Base-by-base conservation (phyloP, 2,329 filamentous ascomycete species). In the Neophaeococcomyces mojaviensis region DNA sequence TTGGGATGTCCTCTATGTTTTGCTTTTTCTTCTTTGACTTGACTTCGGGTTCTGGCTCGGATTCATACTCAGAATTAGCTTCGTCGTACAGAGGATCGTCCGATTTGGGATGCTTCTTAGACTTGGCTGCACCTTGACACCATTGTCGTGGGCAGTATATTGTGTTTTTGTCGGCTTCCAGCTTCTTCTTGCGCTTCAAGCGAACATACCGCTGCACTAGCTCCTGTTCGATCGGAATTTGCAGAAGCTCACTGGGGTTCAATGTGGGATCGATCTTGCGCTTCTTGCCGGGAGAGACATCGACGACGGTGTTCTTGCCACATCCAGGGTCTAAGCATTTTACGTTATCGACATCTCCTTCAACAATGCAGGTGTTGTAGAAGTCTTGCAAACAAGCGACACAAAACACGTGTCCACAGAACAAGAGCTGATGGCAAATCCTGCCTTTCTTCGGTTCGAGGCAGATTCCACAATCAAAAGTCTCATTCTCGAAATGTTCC, bases 321-420 rank as follows among this genome's bases (percentile, higher is more conserved):
- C 92, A 98, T 47, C 78, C 78, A 0, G 88, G 87, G 10, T 82
- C 76, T 24, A 94, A 72, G 59, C 92, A 98, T 52, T 82, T 83
- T 24, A 98, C 82, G 6, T 78, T 78, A 39, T 80, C 73, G 15
- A 98, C 71, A 57, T 94, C 83, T 1, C 92, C 92, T 59, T 94
- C 86, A 0, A 73, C 79, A 57, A 98, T 96, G 54, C 87, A 88
- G 52, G 81, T 82, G 55, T 84, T 87, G 72, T 94, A 97, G 56
- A 90, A 96, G 57, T 90, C 87, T 52, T 86, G 83, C 2, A 98
- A 71, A 59, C 92, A 98, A n/a, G 79, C 66, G 15, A 83, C 69
- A 64, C 92, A 98, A 61, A 97, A 98, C 31, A 97, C 88, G 61
- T 98, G 90, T 0, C 79, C 81, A 63, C 92, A 98, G 48, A 83